Conservation (phyloP, 2,329 filamentous ascomycete genomes). For the Sphaerulina vaccinii region DNA sequence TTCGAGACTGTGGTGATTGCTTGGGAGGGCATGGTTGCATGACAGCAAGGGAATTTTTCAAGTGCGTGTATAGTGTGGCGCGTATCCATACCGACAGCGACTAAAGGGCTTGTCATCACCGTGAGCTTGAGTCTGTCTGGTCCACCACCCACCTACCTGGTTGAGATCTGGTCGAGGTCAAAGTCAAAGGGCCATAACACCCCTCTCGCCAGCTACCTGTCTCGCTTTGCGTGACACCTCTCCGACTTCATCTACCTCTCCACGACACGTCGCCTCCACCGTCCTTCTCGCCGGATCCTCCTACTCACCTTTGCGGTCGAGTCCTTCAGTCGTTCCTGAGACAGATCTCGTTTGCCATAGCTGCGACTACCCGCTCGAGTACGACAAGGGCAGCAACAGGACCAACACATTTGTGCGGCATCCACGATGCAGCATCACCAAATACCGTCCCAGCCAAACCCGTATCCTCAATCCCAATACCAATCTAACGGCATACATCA, state of each 20-base stretch:
- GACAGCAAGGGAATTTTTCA: slow-evolving; percentile 18
- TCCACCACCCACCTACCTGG: background rate
- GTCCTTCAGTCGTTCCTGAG: background rate
- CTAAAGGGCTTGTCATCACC: slow-evolving; percentile 3
- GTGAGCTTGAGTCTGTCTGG: slow-evolving; percentile 4
- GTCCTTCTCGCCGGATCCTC: background rate
- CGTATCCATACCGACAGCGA: background rate
- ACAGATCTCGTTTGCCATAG: background rate
- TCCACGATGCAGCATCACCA: slow-evolving; percentile 13
- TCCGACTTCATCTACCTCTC: background rate
- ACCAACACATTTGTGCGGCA: slow-evolving; percentile 5
- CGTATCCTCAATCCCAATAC: slow-evolving; percentile 21
- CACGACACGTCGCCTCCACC: background rate
- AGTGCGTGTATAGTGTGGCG: background rate
- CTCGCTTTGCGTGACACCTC: slow-evolving; percentile 8
- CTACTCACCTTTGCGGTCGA: background rate
- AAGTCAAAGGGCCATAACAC: slow-evolving; percentile 23
- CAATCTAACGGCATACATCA: slow-evolving; percentile 22
- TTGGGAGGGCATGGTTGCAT: slow-evolving; percentile 14
- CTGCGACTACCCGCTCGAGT: slow-evolving; percentile 6
- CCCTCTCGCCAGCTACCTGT: slow-evolving; percentile 13
- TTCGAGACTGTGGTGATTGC: background rate
- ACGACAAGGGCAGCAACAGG: background rate
- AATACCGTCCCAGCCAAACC: slow-evolving; percentile 14
- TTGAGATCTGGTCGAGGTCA: slow-evolving; percentile 21